These are phyloP conservation scores for Cladosporium sp. DNA, from an alignment of 2,329 filamentous ascomycete species.

Conservation along the genomic window DNA sequence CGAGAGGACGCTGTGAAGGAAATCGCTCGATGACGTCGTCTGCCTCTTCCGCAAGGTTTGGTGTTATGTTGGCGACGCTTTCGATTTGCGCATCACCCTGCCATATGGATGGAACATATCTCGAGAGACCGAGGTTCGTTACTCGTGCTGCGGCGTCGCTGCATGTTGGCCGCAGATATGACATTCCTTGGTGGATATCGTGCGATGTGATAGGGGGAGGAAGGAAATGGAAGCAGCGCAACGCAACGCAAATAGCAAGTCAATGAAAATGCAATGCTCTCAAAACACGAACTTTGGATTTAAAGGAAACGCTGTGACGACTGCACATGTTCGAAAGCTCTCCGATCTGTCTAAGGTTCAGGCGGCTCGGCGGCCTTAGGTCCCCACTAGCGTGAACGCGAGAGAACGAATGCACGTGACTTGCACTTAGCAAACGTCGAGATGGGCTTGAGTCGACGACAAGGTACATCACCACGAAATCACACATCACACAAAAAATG, in stretches of 20 bases:
- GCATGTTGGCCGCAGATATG: constrained; percentile 18
- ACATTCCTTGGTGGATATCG: constrained; percentile 11
- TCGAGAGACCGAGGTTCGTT: constrained; percentile 5
- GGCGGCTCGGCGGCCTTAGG: neutral
- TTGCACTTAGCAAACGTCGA: neutral
- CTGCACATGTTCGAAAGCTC: neutral
- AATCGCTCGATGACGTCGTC: constrained; percentile 18
- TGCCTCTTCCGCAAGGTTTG: neutral
- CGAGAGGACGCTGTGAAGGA: constrained; percentile 30
- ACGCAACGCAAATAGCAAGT: neutral
- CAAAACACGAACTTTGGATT: constrained; percentile 3
- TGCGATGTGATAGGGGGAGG: neutral
- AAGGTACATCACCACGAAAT: constrained; percentile 35
- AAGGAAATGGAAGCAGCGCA: neutral
- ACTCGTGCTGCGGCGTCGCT: constrained; percentile 18
- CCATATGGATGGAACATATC: constrained; percentile 1
- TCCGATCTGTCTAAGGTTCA: neutral
- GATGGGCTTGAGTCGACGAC: neutral
- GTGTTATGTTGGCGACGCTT: neutral
- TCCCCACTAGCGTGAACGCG: neutral
- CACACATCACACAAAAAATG: constrained; percentile 22
- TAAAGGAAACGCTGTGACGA: constrained; percentile 2
- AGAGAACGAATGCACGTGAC: constrained; percentile 1
- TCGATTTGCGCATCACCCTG: constrained; percentile 6
- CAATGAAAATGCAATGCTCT: neutral